Percentiles rank a stretch among this genome's conserved stretches.
Conservation (phyloP, 1,284 basidiomycete genomes). For the Polyporus tsugae region DNA sequence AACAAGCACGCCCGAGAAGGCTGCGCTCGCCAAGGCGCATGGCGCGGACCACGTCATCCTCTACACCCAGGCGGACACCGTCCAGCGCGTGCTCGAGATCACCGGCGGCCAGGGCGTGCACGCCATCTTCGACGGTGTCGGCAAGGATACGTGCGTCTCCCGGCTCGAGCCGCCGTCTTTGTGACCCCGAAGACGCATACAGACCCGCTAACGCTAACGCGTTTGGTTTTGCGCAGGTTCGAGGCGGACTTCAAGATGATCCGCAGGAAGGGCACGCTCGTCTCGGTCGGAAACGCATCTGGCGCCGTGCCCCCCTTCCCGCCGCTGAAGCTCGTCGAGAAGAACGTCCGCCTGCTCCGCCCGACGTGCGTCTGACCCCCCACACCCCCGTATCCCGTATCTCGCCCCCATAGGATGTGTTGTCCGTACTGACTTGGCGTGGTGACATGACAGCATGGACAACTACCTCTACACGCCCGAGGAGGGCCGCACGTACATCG, state of each 20-base stretch:
- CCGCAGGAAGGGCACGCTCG: conserved; percentile 83
- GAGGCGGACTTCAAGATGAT: conserved; percentile 86
- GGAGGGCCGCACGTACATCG: conserved; percentile 73
- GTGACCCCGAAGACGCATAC: too few relatives aligned
- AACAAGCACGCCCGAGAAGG: conserved; percentile 87
- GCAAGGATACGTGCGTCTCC: conserved; percentile 82
- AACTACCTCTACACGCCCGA: conserved; percentile 80
- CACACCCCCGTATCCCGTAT: neutral
- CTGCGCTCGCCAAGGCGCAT: conserved; percentile 77
- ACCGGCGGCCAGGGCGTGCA: conserved; percentile 88
- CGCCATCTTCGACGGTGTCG: conserved; percentile 93
- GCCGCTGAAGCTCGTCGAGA: conserved; percentile 78
- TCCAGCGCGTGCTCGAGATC: conserved; percentile 76
- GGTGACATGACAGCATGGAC: conserved; percentile 48
- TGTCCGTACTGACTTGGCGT: neutral
- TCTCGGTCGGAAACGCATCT: conserved; percentile 94
- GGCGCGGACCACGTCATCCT: conserved; percentile 92
- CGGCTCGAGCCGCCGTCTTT: neutral
- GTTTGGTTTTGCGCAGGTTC: conserved; percentile 56
- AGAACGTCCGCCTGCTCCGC: conserved; percentile 84
- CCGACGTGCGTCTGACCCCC: conserved; percentile 64
- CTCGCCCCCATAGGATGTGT: too few relatives aligned
- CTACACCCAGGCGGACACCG: conserved; percentile 78
- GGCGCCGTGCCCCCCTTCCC: conserved; percentile 82
- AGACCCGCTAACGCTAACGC: conserved; percentile 5